phyloP scores from a whole-genome alignment of 371 early-diverging fungal species.

The Syncephalis fuscata region DNA sequence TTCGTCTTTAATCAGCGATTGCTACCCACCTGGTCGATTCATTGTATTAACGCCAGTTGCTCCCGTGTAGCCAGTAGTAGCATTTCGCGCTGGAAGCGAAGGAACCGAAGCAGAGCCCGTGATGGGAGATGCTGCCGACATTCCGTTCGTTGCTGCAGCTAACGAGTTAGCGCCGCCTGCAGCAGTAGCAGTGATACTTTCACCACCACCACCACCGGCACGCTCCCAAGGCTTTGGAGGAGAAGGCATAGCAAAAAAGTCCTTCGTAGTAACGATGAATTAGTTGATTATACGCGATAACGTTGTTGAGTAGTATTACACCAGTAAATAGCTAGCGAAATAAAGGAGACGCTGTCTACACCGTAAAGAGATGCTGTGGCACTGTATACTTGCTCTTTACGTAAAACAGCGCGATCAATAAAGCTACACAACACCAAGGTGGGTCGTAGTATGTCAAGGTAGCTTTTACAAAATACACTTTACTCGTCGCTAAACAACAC shows the following conservation, averaged over 20 bases:
- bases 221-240: constrained; percentile 94
- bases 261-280: neutral
- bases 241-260: constrained; percentile 42
- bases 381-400: too few species aligned
- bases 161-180: constrained; percentile 9
- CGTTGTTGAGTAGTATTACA: too few species aligned
- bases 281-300: too few species aligned
- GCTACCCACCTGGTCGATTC: constrained; percentile 3
- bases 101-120: constrained; percentile 14
- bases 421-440: too few species aligned
- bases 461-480: too few species aligned
- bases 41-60: constrained; percentile 6
- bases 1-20: neutral
- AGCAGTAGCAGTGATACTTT: too few species aligned
- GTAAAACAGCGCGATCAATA: too few species aligned
- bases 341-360: too few species aligned
- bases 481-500: too few species aligned
- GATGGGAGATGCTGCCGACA: constrained; percentile 13
- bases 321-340: too few species aligned
- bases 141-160: constrained; percentile 12
- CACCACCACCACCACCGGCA: constrained; percentile 16
- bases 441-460: too few species aligned
- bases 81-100: constrained; percentile 9
- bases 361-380: too few species aligned
- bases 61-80: constrained; percentile 6